Percentiles rank a stretch among this genome's conserved stretches.
Evolutionary conservation across 805 yeast genomes (phyloP).

Genomic region (Yamadazyma tumulicola): DNA sequence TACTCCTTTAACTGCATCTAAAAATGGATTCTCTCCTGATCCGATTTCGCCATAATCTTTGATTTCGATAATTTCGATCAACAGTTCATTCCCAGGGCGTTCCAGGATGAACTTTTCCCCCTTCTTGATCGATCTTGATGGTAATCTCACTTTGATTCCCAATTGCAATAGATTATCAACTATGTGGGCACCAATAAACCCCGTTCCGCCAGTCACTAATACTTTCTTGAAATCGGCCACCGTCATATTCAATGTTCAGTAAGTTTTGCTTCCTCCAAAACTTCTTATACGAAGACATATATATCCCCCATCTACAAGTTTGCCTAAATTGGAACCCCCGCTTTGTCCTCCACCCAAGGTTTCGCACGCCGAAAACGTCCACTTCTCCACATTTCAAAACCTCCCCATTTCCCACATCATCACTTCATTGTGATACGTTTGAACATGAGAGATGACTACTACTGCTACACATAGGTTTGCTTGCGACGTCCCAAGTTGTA

Average conservation of each 20-base stretch:
- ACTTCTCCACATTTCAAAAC: too few relatives aligned
- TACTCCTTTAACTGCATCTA: slow-evolving; percentile 13
- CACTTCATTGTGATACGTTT: too few relatives aligned
- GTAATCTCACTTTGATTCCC: slow-evolving; percentile 11
- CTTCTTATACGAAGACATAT: not conserved
- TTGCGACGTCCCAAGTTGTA: slow-evolving; percentile 6
- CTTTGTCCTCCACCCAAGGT: too few relatives aligned
- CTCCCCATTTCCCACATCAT: too few relatives aligned
- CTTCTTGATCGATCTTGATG: slow-evolving; percentile 15
- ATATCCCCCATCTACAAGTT: not conserved
- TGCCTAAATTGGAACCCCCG: too few relatives aligned
- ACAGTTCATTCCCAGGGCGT: slow-evolving; percentile 9
- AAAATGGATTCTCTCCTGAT: slow-evolving; percentile 12
- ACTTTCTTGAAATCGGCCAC: slow-evolving; percentile 20
- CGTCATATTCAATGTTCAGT: slow-evolving; percentile 4
- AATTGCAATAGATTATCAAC: slow-evolving; percentile 33
- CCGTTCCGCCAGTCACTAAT: slow-evolving; percentile 51
- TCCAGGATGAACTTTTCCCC: slow-evolving; percentile 14
- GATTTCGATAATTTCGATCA: slow-evolving; percentile 15
- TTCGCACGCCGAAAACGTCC: too few relatives aligned
- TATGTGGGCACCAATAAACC: slow-evolving; percentile 52
- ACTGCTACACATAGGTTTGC: too few relatives aligned
- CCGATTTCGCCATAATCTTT: slow-evolving; percentile 12
- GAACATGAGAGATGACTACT: too few relatives aligned
- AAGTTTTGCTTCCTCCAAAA: not conserved